Conservation (phyloP, 257 asterid species). For the Catharanthus roseus region DNA sequence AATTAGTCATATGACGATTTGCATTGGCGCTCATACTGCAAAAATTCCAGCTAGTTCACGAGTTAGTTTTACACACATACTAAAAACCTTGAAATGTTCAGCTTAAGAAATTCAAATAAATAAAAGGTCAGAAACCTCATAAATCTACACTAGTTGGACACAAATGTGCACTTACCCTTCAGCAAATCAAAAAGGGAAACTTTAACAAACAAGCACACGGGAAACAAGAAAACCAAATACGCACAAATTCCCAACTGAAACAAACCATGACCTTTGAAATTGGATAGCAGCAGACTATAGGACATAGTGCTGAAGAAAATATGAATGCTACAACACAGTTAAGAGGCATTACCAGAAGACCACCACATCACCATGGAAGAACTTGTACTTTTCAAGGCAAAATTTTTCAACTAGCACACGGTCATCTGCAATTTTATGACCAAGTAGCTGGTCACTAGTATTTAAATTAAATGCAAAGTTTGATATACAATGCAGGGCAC, state of each 20-base stretch:
- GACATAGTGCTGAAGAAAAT: not conserved
- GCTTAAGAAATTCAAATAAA: not conserved
- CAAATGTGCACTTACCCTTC: not conserved
- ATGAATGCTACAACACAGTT: not conserved
- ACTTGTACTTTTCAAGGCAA: conserved; percentile 71
- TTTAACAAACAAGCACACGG: not conserved
- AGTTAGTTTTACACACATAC: not conserved
- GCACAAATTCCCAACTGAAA: not conserved
- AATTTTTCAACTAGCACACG: conserved; percentile 69
- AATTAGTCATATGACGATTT: not conserved
- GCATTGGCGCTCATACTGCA: not conserved
- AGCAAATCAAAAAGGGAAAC: not conserved
- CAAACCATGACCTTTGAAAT: not conserved
- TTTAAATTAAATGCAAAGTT: not conserved
- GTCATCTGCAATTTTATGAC: conserved; percentile 45
- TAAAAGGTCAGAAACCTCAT: not conserved
- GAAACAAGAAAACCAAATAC: too few species aligned
- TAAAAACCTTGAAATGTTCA: not conserved
- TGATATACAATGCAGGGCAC: not conserved
- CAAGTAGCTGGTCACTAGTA: conserved; percentile 5
- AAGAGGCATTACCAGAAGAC: conserved; percentile 52
- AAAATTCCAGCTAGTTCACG: not conserved
- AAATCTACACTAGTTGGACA: not conserved
- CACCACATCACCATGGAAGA: conserved; percentile 77
- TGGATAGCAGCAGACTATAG: not conserved